Percentiles rank a stretch among this genome's conserved stretches.
Evolutionary conservation across 768 basidiomycete genomes (phyloP).

Genomic region (Boletus vinaceobasis): DNA sequence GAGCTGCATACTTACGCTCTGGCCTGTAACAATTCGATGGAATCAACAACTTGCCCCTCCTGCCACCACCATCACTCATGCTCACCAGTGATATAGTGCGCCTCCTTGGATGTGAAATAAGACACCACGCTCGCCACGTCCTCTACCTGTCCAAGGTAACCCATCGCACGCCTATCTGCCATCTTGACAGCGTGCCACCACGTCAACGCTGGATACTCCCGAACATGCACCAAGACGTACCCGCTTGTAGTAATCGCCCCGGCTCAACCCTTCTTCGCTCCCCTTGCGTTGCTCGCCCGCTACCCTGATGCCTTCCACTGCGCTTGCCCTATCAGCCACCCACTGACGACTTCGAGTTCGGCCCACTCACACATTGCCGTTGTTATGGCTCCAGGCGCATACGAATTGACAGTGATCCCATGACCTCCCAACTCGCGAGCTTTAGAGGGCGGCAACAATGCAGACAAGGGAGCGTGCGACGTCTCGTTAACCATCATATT

Average conservation of each 20-base stretch:
- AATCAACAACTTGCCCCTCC: not conserved
- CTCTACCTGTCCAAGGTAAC: slow-evolving; percentile 14
- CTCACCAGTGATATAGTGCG: not conserved
- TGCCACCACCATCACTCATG: not conserved
- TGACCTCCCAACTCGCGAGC: slow-evolving; percentile 26
- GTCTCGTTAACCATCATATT: not conserved
- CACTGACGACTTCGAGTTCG: not conserved
- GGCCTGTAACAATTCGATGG: not conserved
- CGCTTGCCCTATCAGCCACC: not conserved
- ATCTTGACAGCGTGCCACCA: not conserved
- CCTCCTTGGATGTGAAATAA: not conserved
- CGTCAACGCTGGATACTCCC: not conserved
- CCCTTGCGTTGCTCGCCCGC: not conserved
- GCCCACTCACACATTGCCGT: slow-evolving; percentile 24
- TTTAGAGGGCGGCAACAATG: slow-evolving; percentile 5
- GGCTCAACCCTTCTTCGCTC: not conserved
- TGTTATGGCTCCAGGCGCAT: slow-evolving; percentile 27
- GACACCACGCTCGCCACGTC: slow-evolving; percentile 18
- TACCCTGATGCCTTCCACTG: not conserved
- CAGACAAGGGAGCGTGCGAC: not conserved
- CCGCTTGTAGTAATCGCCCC: not conserved
- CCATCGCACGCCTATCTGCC: not conserved
- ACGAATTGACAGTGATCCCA: slow-evolving; percentile 29
- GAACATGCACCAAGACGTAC: not conserved
- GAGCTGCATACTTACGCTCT: not conserved